Evolutionary conservation across 208 protist species (phyloP).

Genomic region (Acanthamoeba castellanii): DNA sequence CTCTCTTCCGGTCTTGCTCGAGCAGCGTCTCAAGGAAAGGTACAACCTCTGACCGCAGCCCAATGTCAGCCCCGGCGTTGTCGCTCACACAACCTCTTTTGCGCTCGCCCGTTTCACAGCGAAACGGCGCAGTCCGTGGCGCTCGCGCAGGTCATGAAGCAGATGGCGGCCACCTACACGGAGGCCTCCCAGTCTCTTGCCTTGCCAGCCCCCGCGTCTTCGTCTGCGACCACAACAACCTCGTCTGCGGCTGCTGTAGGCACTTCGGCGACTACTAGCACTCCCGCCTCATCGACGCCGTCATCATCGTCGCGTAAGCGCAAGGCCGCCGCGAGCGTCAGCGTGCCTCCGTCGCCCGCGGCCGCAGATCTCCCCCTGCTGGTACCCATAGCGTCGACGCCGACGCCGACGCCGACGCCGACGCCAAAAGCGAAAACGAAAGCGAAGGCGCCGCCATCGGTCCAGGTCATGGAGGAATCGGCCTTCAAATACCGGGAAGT

Average conservation of each 20-base stretch:
- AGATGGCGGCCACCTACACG: not conserved
- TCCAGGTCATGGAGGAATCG: not conserved
- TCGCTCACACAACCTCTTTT: not conserved
- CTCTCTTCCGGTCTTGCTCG: not conserved
- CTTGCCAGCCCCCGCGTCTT: too few relatives aligned
- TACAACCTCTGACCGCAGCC: not conserved
- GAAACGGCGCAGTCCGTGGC: not conserved
- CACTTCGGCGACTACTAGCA: not conserved
- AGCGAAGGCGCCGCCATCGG: not conserved
- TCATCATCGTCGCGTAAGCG: not conserved
- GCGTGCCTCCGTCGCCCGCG: not conserved
- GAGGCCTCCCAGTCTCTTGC: not conserved
- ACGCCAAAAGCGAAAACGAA: not conserved
- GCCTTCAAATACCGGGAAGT: not conserved
- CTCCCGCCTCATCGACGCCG: not conserved
- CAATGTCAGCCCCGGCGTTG: not conserved
- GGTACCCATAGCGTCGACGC: not conserved
- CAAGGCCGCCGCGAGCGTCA: not conserved
- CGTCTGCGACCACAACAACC: too few relatives aligned
- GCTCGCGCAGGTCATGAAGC: not conserved
- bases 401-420: not conserved
- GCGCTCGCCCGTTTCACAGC: not conserved
- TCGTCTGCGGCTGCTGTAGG: too few relatives aligned
- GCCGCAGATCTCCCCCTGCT: not conserved
- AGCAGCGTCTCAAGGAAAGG: not conserved